Evolutionary conservation across 2,329 filamentous ascomycete species (phyloP), one percentile per base, ranked within the genome.

Genomic region (Harringtonia aguacate): DNA sequence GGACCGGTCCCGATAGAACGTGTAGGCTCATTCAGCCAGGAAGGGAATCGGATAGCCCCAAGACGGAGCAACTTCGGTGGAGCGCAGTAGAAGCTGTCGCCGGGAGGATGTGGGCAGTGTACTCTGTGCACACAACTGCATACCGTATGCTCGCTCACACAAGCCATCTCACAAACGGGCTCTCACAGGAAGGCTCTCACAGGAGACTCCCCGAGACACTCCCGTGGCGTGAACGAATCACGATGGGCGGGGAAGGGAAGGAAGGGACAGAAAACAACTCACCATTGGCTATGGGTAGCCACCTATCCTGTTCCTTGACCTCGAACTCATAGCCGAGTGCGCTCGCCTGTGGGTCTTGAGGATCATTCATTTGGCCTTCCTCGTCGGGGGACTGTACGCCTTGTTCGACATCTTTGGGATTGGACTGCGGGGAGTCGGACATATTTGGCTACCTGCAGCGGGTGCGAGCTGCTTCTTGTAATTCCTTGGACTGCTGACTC

Each of bases 251-350:
- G 6, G 24, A 20, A 24, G 9, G 21, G 20, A 29, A 4, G n/a
- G 15, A 9, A 20, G 29, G 39, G 17, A 39, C 5, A 30, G 52
- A 52, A 57, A 54, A 55, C 53, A 56, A 92, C 92, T 78, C 78
- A 98, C 92, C 92, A 88, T 98, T 98, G 71, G 92, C 92, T 78
- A 98, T 98, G 64, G 92, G 92, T 65, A 98, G 79, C 92, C 92
- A 98, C 75, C 92, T 77, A 70, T 98, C 92, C 70, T 98, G 92
- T 70, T 98, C 92, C 76, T 97, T 97, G 68, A 97, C 90, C 70
- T 97, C 90, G 65, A 95, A 95, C 72, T 97, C 90, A 63, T 87
- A 87, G 67, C 72, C 80, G 67, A 84, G 75, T 64, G 77, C 82
- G 66, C 75, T 75, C 64, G 75, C 73, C 72, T 87, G 83, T 80